Conservation (phyloP, 257 asterid species). For the Penstemon eatonii region DNA sequence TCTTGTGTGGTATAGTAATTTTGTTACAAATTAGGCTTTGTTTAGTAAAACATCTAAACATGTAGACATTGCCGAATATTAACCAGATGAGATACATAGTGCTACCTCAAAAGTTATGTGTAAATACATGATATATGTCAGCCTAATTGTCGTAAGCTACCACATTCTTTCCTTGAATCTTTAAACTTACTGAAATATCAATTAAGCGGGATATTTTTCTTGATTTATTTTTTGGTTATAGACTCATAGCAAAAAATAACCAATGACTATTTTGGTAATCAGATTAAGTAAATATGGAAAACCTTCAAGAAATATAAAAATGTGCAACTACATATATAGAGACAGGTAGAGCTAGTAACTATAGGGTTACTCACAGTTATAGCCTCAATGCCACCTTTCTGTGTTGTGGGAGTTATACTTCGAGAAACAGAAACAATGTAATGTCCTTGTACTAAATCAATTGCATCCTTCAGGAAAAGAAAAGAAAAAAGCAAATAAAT, state of each 20-base stretch:
- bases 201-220: constrained; percentile 4
- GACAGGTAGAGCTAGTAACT: not conserved
- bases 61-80: not conserved
- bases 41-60: no score
- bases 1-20: no score
- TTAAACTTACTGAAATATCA: not conserved
- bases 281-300: not conserved
- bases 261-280: not conserved
- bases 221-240: not conserved
- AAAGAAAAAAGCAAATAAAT: constrained; percentile 10
- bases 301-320: constrained; percentile 15
- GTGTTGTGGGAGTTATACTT: constrained; percentile 58
- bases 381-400: constrained; percentile 60
- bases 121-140: constrained; percentile 1
- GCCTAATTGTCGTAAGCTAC: not conserved
- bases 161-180: not conserved
- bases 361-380: constrained; percentile 58
- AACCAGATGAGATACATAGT: constrained; percentile 1
- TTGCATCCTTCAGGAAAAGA: constrained; percentile 65
- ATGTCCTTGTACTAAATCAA: constrained; percentile 81
- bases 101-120: no score
- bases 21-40: no score
- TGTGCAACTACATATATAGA: not conserved
- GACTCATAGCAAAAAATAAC: not conserved
- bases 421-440: constrained; percentile 69